Percentiles rank a stretch among this genome's conserved stretches.
Conservation (phyloP, 768 basidiomycete genomes). For the Suillus occidentalis region DNA sequence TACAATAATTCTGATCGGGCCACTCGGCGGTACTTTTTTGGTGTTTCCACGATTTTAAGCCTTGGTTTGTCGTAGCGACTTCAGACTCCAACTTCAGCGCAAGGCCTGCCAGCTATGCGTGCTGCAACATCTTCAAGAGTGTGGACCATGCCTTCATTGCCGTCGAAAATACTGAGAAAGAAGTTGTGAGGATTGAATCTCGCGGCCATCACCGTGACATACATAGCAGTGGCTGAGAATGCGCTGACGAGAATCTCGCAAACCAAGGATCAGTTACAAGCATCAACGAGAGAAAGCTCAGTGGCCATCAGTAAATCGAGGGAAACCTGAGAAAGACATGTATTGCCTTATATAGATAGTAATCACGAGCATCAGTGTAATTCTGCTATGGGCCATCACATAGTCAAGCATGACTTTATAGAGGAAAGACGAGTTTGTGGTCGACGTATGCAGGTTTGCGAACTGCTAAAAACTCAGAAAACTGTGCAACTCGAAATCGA, state of each 20-base stretch:
- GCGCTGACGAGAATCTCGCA: background rate
- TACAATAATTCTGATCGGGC: background rate
- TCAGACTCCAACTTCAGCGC: background rate
- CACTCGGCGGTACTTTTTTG: background rate
- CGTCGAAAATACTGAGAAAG: slow-evolving; percentile 16
- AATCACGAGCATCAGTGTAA: too few relatives aligned
- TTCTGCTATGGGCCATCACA: too few relatives aligned
- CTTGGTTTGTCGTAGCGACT: background rate
- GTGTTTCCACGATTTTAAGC: background rate
- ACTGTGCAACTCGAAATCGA: too few relatives aligned
- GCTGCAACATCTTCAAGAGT: slow-evolving; percentile 2
- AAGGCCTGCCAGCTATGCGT: slow-evolving; percentile 4
- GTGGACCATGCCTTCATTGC: slow-evolving; percentile 1
- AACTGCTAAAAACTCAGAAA: too few relatives aligned
- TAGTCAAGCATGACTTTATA: too few relatives aligned
- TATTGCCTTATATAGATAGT: too few relatives aligned
- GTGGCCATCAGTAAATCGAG: too few relatives aligned
- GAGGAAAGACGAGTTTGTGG: too few relatives aligned
- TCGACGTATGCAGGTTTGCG: too few relatives aligned
- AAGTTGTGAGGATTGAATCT: background rate
- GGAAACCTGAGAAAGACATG: too few relatives aligned
- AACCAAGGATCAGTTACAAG: background rate
- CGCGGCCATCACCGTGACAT: background rate
- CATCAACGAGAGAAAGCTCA: slow-evolving; percentile 17
- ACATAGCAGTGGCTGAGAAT: slow-evolving; percentile 15